Percentiles rank a stretch among this genome's conserved stretches.
These are phyloP conservation scores for Aureobasidium sp. DNA, from an alignment of 2,329 filamentous ascomycete genomes.

Conservation along the genomic window DNA sequence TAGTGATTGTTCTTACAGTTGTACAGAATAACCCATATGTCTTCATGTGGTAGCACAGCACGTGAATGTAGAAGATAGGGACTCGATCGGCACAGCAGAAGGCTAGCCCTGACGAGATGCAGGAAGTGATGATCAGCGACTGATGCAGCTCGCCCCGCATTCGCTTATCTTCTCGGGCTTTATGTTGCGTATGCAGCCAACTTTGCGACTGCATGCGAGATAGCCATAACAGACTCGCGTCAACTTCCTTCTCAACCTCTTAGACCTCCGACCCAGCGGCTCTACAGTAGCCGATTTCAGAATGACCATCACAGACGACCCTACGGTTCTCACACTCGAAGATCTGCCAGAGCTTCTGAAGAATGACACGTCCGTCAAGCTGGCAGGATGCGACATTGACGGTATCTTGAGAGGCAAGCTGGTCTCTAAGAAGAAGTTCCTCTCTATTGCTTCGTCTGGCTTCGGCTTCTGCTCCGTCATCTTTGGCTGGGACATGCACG, in stretches of 20 bases:
- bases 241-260: neutral
- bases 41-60: neutral
- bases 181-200: neutral
- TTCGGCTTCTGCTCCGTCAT: constrained; percentile 94
- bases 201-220: neutral
- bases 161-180: constrained; percentile 4
- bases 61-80: neutral
- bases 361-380: constrained; percentile 72
- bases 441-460: constrained; percentile 70
- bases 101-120: neutral
- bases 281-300: neutral
- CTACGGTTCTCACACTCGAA: constrained; percentile 50
- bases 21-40: neutral
- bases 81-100: neutral
- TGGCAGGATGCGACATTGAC: constrained; percentile 82
- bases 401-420: constrained; percentile 83
- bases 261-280: no score
- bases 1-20: neutral
- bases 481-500: constrained; percentile 97
- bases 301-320: constrained; percentile 31
- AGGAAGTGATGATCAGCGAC: neutral
- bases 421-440: constrained; percentile 86
- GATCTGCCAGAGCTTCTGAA: constrained; percentile 60
- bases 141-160: neutral
- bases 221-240: neutral